Conservation (phyloP, 768 basidiomycete genomes). For the Mycena pura region DNA sequence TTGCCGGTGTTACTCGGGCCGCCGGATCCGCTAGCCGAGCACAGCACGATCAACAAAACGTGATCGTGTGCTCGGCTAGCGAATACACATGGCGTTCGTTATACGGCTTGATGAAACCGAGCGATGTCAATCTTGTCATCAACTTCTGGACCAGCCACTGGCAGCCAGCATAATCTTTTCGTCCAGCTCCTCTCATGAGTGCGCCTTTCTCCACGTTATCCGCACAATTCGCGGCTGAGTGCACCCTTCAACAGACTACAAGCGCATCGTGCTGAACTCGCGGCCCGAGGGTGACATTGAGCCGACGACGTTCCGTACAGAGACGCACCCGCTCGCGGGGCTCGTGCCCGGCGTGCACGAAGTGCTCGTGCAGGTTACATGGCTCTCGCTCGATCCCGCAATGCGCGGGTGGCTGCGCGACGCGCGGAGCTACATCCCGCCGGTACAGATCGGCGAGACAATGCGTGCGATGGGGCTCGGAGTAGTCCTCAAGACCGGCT, state of each 20-base stretch:
- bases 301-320: slow-evolving; percentile 74
- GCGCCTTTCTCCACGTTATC: no score
- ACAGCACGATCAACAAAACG: no score
- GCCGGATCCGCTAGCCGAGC: no score
- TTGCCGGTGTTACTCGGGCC: no score
- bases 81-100: no score
- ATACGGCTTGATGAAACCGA: no score
- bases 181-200: no score
- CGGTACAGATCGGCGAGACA: slow-evolving; percentile 75
- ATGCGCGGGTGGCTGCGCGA: slow-evolving; percentile 88
- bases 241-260: slow-evolving; percentile 60
- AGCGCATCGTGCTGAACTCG: slow-evolving; percentile 76
- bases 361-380: slow-evolving; percentile 80
- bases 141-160: no score
- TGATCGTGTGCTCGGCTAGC: no score
- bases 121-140: no score
- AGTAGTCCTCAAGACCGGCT: slow-evolving; percentile 64
- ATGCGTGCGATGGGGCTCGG: slow-evolving; percentile 80
- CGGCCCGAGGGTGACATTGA: slow-evolving; percentile 75
- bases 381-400: slow-evolving; percentile 85
- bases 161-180: no score
- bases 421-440: slow-evolving; percentile 71
- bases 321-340: slow-evolving; percentile 55
- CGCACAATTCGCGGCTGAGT: no score
- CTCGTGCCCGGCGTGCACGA: slow-evolving; percentile 60